These are phyloP conservation scores for Alternaria postmessia DNA, from an alignment of 2,329 filamentous ascomycete species.

Conservation along the genomic window DNA sequence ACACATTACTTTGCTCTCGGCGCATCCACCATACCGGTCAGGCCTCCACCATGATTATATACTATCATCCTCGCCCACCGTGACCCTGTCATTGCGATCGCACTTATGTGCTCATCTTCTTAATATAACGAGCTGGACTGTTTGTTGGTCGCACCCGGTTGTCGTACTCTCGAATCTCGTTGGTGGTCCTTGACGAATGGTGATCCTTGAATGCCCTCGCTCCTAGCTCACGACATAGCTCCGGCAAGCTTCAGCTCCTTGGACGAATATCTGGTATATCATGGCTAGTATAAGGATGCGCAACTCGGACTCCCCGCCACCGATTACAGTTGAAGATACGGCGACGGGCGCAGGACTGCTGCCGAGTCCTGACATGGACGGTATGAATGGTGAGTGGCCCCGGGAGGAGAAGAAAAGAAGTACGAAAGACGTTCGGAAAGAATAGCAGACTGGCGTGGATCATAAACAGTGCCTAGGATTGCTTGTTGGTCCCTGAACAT, in stretches of 20 bases:
- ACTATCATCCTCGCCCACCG: background rate
- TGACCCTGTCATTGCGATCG: background rate
- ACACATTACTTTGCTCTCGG: background rate
- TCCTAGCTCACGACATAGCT: background rate
- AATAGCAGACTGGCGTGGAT: background rate
- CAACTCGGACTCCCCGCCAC: conserved; percentile 36
- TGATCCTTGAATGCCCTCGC: conserved; percentile 7
- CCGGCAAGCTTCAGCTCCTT: conserved; percentile 1
- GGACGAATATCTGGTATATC: background rate
- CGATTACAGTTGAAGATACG: conserved; percentile 48
- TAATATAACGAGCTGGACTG: background rate
- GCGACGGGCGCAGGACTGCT: conserved; percentile 31
- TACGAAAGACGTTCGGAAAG: background rate
- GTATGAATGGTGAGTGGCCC: conserved; percentile 21
- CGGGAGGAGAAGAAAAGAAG: background rate
- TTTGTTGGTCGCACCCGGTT: conserved; percentile 5
- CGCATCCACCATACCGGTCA: conserved; percentile 5
- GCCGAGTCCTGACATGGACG: conserved; percentile 33
- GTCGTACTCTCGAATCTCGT: background rate
- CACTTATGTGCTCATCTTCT: background rate
- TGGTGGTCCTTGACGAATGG: conserved; percentile 5
- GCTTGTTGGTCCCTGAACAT: background rate
- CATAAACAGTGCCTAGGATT: background rate
- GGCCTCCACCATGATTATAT: conserved; percentile 9
- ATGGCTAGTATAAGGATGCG: conserved; percentile 15